A percentile compares a stretch with the other conserved stretches of the same genome.
phyloP scores from a whole-genome alignment of 2,329 filamentous ascomycete genomes.

The Alternaria alternata region DNA sequence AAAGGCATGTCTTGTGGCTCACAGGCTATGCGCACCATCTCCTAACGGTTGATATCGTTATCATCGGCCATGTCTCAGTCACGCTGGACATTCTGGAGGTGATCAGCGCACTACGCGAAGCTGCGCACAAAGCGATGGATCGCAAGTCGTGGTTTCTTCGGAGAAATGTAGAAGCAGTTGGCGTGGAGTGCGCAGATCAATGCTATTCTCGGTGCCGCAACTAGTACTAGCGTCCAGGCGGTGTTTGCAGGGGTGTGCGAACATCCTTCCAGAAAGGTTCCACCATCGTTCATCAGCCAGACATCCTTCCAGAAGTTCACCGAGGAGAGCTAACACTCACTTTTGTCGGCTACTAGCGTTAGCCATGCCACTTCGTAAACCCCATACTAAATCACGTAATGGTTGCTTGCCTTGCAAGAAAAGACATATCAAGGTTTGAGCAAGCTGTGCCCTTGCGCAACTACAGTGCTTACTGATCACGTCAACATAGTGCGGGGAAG shows the following conservation, averaged over 20 bases:
- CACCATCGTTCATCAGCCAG: background rate
- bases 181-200: background rate
- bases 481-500: background rate
- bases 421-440: slow-evolving; percentile 2
- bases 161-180: background rate
- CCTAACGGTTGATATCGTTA: no score
- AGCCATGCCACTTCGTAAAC: slow-evolving; percentile 4
- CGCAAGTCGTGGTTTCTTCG: background rate
- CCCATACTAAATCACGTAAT: slow-evolving; percentile 8
- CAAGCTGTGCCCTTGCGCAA: background rate
- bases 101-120: no score
- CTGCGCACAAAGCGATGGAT: no score
- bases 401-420: slow-evolving; percentile 6
- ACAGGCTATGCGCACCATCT: no score
- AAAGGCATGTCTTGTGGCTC: no score
- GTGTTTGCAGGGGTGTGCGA: background rate
- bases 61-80: no score
- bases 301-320: background rate
- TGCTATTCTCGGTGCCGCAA: background rate
- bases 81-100: accelerated
- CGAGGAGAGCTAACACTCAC: background rate
- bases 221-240: background rate
- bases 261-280: background rate
- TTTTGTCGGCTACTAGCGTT: background rate
- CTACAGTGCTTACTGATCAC: background rate